phyloP scores from a whole-genome alignment of 306 rosid species.

The Myrica gale region DNA sequence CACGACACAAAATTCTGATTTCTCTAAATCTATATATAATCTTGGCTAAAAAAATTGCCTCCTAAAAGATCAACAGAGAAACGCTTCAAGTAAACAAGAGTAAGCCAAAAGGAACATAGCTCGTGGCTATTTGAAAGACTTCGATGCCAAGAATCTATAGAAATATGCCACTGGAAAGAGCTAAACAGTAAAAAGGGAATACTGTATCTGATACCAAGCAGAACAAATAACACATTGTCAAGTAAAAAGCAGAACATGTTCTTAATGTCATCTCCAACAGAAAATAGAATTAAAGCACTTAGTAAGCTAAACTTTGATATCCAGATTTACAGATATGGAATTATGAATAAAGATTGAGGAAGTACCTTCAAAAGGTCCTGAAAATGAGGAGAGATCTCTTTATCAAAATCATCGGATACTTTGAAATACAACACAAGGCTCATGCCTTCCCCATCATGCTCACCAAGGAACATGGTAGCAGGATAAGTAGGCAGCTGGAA shows the following conservation, averaged over 20 bases:
- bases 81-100: not conserved
- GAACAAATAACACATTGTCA: too few relatives aligned
- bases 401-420: slow-evolving; percentile 60
- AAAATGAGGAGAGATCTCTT: slow-evolving; percentile 54
- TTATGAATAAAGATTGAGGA: not conserved
- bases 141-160: not conserved
- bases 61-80: too few relatives aligned
- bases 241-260: too few relatives aligned
- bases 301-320: not conserved
- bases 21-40: too few relatives aligned
- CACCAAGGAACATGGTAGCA: slow-evolving; percentile 71
- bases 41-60: not conserved
- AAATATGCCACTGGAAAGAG: too few relatives aligned
- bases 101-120: not conserved
- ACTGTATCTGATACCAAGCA: too few relatives aligned
- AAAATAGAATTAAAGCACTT: too few relatives aligned
- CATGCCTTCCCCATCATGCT: slow-evolving; percentile 82
- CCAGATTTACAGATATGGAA: not conserved
- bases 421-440: slow-evolving; percentile 83
- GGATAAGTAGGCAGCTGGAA: slow-evolving; percentile 81
- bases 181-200: too few relatives aligned
- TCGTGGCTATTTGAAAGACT: not conserved
- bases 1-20: too few relatives aligned
- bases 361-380: slow-evolving; percentile 64
- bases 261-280: too few relatives aligned